Percentiles rank a stretch among this genome's conserved stretches.
Evolutionary conservation across 352 stramenopile species (phyloP).

Genomic region (Hyaloperonospora brassicae): DNA sequence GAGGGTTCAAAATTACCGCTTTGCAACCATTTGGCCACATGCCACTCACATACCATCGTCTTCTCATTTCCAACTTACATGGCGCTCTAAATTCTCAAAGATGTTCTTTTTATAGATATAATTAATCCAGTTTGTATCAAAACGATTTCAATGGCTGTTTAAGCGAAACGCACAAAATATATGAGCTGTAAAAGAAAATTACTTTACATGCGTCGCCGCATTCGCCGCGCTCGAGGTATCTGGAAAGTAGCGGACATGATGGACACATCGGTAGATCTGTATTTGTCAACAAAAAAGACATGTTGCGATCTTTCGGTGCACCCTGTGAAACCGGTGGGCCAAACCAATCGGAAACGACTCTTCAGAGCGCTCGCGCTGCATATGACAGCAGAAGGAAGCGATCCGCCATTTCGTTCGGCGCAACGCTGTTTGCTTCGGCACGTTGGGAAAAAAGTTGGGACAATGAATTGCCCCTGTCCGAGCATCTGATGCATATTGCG

Average conservation of each 20-base stretch:
- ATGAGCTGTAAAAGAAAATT: no score
- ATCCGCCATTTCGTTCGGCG: slow-evolving; percentile 6
- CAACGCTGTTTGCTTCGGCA: slow-evolving; percentile 21
- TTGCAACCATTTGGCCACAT: no score
- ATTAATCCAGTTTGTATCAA: no score
- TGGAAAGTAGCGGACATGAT: slow-evolving; percentile 43
- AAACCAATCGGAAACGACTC: slow-evolving; percentile 42
- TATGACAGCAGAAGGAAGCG: slow-evolving; percentile 29
- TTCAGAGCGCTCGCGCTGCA: slow-evolving; percentile 34
- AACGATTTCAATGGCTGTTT: no score
- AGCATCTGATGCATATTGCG: slow-evolving; percentile 1
- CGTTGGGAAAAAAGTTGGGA: slow-evolving; percentile 54
- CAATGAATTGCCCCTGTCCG: slow-evolving; percentile 35
- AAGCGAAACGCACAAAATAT: no score
- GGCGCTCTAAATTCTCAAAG: no score
- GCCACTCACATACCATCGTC: no score
- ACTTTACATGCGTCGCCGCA: no score
- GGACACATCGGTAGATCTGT: slow-evolving; percentile 43
- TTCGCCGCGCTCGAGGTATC: slow-evolving; percentile 21
- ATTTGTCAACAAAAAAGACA: slow-evolving; percentile 46
- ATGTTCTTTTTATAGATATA: no score
- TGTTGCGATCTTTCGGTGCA: slow-evolving; percentile 13
- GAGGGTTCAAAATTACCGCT: no score
- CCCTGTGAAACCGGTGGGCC: slow-evolving; percentile 38
- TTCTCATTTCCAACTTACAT: no score